Evolutionary conservation across 768 basidiomycete genomes (phyloP).

Genomic region (Naganishia friedmannii): DNA sequence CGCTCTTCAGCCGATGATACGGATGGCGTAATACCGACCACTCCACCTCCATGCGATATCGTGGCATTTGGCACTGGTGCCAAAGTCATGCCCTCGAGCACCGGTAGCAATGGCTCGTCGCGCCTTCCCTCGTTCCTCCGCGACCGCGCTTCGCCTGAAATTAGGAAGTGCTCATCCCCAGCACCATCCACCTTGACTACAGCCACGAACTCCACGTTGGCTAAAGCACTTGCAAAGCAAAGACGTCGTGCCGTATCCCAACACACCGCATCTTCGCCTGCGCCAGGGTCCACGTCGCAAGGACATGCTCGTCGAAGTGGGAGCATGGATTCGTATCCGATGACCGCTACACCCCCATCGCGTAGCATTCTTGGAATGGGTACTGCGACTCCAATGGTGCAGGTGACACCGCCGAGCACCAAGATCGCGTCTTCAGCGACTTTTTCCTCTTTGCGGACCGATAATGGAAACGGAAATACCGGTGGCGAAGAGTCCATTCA

Average conservation of each 20-base stretch:
- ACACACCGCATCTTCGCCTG: not conserved
- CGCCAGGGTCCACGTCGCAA: not conserved
- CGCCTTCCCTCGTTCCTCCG: slow-evolving; percentile 4
- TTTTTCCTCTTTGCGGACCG: not conserved
- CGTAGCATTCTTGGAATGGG: not conserved
- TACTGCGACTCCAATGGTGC: not conserved
- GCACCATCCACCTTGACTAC: not conserved
- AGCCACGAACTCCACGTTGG: not conserved
- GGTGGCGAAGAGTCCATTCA: not conserved
- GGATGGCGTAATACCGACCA: not conserved
- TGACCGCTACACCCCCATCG: not conserved
- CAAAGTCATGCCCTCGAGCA: not conserved
- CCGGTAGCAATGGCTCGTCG: not conserved
- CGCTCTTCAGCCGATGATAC: not conserved
- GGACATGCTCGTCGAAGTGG: not conserved
- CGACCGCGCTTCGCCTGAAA: not conserved
- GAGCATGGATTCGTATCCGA: slow-evolving; percentile 1
- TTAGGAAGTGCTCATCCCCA: not conserved
- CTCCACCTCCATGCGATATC: not conserved
- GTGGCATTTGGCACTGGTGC: not conserved
- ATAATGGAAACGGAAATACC: not conserved
- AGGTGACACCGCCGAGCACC: slow-evolving; percentile 10
- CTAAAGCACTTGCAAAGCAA: slow-evolving; percentile 3
- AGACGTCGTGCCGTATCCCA: not conserved
- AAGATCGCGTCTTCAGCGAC: not conserved